Base-by-base conservation (phyloP, 2,329 filamentous ascomycete genomes). In the Penicillium sp. region DNA sequence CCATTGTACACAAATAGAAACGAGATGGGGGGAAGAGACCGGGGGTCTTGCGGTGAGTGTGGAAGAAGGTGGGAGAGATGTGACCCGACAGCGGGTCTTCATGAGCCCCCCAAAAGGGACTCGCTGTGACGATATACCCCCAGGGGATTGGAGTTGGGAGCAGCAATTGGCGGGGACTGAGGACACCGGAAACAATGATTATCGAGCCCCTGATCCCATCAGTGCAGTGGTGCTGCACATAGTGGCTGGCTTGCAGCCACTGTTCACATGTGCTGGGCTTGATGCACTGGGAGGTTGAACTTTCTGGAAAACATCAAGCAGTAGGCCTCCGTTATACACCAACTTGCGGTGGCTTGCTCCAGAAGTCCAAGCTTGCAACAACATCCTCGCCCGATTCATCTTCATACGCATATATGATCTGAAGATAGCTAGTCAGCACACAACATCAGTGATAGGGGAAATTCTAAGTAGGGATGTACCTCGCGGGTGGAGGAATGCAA, bases 381-480 rank as follows among this genome's bases (percentile, higher is more conserved):
- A 95, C 82, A 60, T 98, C 92, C 60, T 93, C 86, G 52, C 92
- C 90, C 49, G 79, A 73, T 63, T 98, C 92, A 58, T 96, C 90
- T 71, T 98, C 92, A 62, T 95, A 95, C 32, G 92, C 90, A 67
- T 95, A 96, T 35, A 98, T 69, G 54, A 98, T 96, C 92, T 98
- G 56, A 14, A 28, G 35, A 18, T 11, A 35, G 49, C 13, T 4
- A 6, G 58, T 61, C 35, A 66, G 55, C 18, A 45, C n/a, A 30
- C 6, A 29, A 30, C 30, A 11, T 12, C 12, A 31, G 26, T 32
- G 7, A 12, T 18, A 31, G 15, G 7, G 15, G 25, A 4, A 11
- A 27, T 17, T 12, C 9, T 22, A 23, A 20, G 5, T 12, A 9
- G 38, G 56, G 36, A 64, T 77, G 69, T 71, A 95, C 92, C 82